phyloP scores from a whole-genome alignment of 129 eudicot genomes.

The Tagetes erecta region DNA sequence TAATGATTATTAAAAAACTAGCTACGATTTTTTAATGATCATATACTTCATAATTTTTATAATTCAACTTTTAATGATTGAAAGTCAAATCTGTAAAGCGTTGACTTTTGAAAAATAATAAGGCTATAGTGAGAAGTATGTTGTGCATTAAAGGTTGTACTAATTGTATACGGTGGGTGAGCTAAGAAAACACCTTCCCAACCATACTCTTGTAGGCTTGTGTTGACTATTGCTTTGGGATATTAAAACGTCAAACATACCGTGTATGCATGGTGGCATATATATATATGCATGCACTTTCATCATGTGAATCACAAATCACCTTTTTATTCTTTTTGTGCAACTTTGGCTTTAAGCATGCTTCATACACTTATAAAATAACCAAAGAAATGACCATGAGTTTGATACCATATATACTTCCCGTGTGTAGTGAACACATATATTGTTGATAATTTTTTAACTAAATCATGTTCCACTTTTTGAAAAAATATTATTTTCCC shows the following conservation, averaged over 20 bases:
- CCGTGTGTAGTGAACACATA: neutral
- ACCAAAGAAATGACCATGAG: neutral
- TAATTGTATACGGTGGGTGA: conserved; percentile 19
- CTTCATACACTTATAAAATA: conserved; percentile 10
- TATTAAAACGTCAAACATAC: conserved; percentile 23
- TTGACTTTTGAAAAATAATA: conserved; percentile 18
- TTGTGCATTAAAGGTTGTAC: conserved; percentile 18
- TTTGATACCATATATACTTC: neutral
- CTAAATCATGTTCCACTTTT: too few species aligned
- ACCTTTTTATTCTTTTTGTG: conserved; percentile 22
- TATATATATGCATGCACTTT: neutral
- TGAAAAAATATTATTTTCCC: too few species aligned
- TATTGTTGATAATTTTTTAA: too few species aligned
- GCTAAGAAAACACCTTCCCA: conserved; percentile 25
- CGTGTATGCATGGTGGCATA: conserved; percentile 36
- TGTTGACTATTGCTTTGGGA: conserved; percentile 27
- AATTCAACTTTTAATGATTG: too few species aligned
- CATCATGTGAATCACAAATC: conserved; percentile 34
- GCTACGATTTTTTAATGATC: neutral
- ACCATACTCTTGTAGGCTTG: conserved; percentile 18
- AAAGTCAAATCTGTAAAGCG: conserved; percentile 24
- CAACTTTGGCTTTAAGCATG: conserved; percentile 30
- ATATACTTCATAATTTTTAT: neutral
- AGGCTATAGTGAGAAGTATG: conserved; percentile 2
- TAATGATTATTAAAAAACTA: neutral